A percentile compares a stretch with the other conserved stretches of the same genome.
These are phyloP conservation scores for Spergularia marina DNA, from an alignment of 148 eudicot species.

Conservation along the genomic window DNA sequence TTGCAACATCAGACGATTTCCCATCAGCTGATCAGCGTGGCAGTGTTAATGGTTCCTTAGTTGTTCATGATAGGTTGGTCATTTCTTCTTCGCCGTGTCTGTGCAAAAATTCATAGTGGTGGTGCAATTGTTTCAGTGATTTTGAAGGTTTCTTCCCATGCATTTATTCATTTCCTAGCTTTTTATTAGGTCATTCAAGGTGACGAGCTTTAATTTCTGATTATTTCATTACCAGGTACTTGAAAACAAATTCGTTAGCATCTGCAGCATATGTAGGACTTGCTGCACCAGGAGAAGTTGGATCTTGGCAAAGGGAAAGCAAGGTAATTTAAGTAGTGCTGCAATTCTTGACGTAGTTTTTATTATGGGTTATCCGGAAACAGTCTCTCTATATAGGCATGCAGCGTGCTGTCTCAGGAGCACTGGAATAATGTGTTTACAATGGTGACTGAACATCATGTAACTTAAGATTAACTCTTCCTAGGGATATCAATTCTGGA, in stretches of 20 bases:
- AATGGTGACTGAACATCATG: not conserved
- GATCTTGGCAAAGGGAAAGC: conserved; percentile 68
- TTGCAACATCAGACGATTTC: conserved; percentile 56
- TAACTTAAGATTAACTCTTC: not conserved
- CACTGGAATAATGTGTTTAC: not conserved
- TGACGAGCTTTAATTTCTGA: not conserved
- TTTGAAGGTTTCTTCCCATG: not conserved
- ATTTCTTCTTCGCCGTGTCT: not conserved
- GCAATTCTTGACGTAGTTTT: not conserved
- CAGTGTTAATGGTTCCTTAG: conserved; percentile 45
- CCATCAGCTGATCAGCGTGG: conserved; percentile 52
- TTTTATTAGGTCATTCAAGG: not conserved
- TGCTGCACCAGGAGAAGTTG: conserved; percentile 53
- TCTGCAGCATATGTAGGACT: conserved; percentile 47
- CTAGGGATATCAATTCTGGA: conserved; percentile 72
- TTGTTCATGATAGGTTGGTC: conserved; percentile 56
- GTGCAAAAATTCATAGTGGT: not conserved
- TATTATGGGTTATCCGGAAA: not conserved
- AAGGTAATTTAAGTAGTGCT: conserved; percentile 33
- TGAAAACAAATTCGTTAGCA: conserved; percentile 31
- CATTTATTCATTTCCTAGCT: not conserved
- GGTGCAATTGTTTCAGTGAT: not conserved
- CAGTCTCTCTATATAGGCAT: no score
- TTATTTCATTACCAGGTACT: conserved; percentile 29
- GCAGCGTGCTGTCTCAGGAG: no score